Percentiles rank a stretch among this genome's conserved stretches.
phyloP scores from a whole-genome alignment of 345 rosid genomes.

The Salix suchowensis region DNA sequence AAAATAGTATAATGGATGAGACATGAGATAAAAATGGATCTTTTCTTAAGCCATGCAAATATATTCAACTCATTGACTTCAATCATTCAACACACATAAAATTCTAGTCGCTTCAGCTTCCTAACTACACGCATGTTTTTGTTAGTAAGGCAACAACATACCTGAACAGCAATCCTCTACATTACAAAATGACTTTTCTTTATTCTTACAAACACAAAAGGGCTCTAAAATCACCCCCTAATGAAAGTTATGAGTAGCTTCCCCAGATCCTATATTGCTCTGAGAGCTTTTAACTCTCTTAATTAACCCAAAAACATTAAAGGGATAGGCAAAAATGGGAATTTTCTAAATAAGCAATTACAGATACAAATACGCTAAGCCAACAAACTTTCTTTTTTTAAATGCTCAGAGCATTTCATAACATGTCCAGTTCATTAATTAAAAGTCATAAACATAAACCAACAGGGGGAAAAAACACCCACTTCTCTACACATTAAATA shows the following conservation, averaged over 20 bases:
- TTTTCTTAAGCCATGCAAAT: not conserved
- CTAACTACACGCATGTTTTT: not conserved
- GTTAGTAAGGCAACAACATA: not conserved
- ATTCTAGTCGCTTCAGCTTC: not conserved
- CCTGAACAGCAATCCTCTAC: not conserved
- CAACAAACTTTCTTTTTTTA: not conserved
- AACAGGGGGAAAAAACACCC: not conserved
- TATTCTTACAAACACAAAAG: constrained; percentile 7
- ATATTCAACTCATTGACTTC: not conserved
- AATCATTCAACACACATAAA: not conserved
- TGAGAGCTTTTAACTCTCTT: not conserved
- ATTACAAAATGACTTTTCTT: not conserved
- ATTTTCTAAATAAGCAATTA: not conserved
- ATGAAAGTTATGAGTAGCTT: not conserved
- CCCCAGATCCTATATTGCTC: not conserved
- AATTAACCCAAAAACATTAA: not conserved
- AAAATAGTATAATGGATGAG: not conserved
- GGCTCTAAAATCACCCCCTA: constrained; percentile 2
- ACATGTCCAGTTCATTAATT: not conserved
- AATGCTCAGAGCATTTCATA: too few relatives aligned
- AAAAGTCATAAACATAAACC: not conserved
- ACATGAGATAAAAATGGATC: not conserved
- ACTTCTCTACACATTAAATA: not conserved
- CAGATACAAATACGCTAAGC: not conserved
- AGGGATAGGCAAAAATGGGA: not conserved